phyloP scores from a whole-genome alignment of 805 yeast genomes.

The Schwanniomyces pseudopolymorphus region DNA sequence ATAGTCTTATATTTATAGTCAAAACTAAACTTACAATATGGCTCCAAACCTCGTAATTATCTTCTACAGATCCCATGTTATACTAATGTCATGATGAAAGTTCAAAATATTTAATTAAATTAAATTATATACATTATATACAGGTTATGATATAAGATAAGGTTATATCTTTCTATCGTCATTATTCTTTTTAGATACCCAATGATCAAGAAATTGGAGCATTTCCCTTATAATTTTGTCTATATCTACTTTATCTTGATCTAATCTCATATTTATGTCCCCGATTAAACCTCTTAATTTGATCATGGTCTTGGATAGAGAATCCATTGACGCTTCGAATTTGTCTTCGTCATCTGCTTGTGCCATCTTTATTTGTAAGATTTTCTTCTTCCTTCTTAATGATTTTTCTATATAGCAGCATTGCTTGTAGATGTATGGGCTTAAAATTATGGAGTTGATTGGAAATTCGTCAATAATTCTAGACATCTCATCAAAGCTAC shows the following conservation, averaged over 20 bases:
- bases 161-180: slow-evolving; percentile 10
- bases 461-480: slow-evolving; percentile 28
- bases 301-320: slow-evolving; percentile 2
- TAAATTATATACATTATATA: slow-evolving; percentile 3
- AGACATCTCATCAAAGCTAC: slow-evolving; percentile 18
- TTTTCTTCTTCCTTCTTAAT: slow-evolving; percentile 13
- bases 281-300: slow-evolving; percentile 33
- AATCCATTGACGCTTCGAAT: neutral
- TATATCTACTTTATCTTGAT: slow-evolving; percentile 30
- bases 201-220: slow-evolving; percentile 23
- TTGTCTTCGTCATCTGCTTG: neutral
- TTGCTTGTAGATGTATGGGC: slow-evolving; percentile 35
- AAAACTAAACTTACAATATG: slow-evolving; percentile 2
- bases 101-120: neutral
- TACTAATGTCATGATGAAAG: neutral
- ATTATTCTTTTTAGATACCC: slow-evolving; percentile 16
- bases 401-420: slow-evolving; percentile 28
- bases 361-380: neutral
- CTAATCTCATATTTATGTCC: slow-evolving; percentile 31
- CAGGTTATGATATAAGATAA: slow-evolving; percentile 3
- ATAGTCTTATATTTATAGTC: neutral
- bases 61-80: slow-evolving; percentile 7
- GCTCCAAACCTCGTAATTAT: slow-evolving; percentile 5
- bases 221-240: slow-evolving; percentile 15
- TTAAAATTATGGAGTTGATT: slow-evolving; percentile 25